These are phyloP conservation scores for Dryadomyces quercus-mongolicae DNA, from an alignment of 2,329 filamentous ascomycete species.

Conservation along the genomic window DNA sequence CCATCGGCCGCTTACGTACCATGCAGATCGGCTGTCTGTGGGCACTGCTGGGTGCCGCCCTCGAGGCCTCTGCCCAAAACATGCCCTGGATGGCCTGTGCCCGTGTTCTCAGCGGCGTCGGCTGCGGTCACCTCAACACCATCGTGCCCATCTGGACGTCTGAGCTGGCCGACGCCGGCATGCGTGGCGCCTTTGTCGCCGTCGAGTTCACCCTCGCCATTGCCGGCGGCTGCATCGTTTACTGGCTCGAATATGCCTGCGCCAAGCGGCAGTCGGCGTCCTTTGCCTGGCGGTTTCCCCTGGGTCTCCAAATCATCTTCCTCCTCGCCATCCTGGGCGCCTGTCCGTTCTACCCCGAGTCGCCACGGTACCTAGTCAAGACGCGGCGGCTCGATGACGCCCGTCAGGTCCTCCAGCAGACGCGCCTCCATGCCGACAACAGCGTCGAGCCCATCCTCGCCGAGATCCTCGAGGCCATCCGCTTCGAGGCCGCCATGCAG, in stretches of 20 bases:
- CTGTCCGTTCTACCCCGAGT: slow-evolving; percentile 25
- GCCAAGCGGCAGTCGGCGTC: neutral
- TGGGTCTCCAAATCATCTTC: slow-evolving; percentile 17
- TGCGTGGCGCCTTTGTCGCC: slow-evolving; percentile 55
- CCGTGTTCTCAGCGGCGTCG: slow-evolving; percentile 42
- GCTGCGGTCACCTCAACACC: slow-evolving; percentile 57
- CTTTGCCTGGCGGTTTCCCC: slow-evolving; percentile 20
- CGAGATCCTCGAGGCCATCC: slow-evolving; percentile 26
- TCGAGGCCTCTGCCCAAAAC: slow-evolving; percentile 57
- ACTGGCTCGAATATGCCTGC: slow-evolving; percentile 1
- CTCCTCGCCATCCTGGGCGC: slow-evolving; percentile 7
- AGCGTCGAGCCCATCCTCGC: slow-evolving; percentile 20
- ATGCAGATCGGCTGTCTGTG: slow-evolving; percentile 47
- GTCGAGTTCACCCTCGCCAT: slow-evolving; percentile 49
- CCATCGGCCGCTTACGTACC: slow-evolving; percentile 48
- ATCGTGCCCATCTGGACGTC: slow-evolving; percentile 63
- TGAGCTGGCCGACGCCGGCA: slow-evolving; percentile 55
- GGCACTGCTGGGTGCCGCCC: slow-evolving; percentile 45
- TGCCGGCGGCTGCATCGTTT: slow-evolving; percentile 16
- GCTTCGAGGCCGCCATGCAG: slow-evolving; percentile 21
- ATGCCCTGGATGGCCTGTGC: slow-evolving; percentile 56
- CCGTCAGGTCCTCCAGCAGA: slow-evolving; percentile 16
- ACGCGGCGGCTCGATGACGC: slow-evolving; percentile 17
- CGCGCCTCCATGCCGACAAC: slow-evolving; percentile 19
- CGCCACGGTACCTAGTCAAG: slow-evolving; percentile 23